phyloP scores from a whole-genome alignment of 129 eudicot genomes.

The Helianthus annuus region HanXRQr2.0-SUNRISE NC_035433.2:126859605-126860104 shows the following conservation, averaged over 20 bases:
- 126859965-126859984: conserved; percentile 18
- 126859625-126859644: no score
- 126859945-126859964: conserved; percentile 38
- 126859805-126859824: conserved; percentile 22
- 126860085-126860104: not conserved
- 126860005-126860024: conserved; percentile 7
- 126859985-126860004: conserved; percentile 33
- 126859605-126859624: no score
- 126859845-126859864: conserved; percentile 17
- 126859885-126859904: conserved; percentile 43
- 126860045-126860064: no score
- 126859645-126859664: not conserved
- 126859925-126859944: conserved; percentile 36
- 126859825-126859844: conserved; percentile 32
- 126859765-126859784: conserved; percentile 33
- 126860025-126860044: conserved; percentile 5
- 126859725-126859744: conserved; percentile 13
- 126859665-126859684: conserved; percentile 5
- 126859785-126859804: conserved; percentile 27
- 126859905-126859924: conserved; percentile 43
- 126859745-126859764: conserved; percentile 28
- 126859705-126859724: conserved; percentile 12
- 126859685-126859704: not conserved
- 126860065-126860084: conserved; percentile 1
- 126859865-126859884: conserved; percentile 28